Percentiles rank a stretch among this genome's conserved stretches.
phyloP scores from a whole-genome alignment of 352 stramenopile species.

The Phytophthora uliginosa region DNA sequence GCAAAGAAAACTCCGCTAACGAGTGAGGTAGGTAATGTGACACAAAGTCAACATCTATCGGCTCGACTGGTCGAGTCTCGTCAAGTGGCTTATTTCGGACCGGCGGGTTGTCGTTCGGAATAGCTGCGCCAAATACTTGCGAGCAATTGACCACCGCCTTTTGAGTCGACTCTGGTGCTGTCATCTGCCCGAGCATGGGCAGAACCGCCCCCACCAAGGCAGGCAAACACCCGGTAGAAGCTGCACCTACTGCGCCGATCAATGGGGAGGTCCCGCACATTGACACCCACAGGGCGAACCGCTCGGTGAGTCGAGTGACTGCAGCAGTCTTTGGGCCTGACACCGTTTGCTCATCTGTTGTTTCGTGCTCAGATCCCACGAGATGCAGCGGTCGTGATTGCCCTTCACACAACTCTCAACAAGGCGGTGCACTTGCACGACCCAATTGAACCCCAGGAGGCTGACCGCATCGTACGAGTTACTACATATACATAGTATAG shows the following conservation, averaged over 20 bases:
- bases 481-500: neutral
- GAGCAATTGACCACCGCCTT: neutral
- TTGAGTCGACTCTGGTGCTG: neutral
- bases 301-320: constrained; percentile 8
- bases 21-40: neutral
- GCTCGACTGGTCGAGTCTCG: too few species aligned
- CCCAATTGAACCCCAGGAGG: constrained; percentile 30
- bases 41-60: too few species aligned
- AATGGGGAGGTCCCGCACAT: constrained; percentile 15
- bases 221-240: constrained; percentile 5
- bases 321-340: neutral
- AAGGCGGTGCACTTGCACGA: constrained; percentile 21
- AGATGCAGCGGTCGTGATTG: constrained; percentile 19
- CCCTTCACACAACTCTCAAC: constrained; percentile 14
- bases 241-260: neutral
- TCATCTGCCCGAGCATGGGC: constrained; percentile 16
- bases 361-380: constrained; percentile 15
- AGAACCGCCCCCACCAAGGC: constrained; percentile 9
- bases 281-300: constrained; percentile 13
- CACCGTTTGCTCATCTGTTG: neutral
- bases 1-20: neutral
- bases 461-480: constrained; percentile 25
- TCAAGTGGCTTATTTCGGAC: too few species aligned
- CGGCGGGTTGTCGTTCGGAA: neutral
- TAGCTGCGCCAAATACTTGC: neutral